phyloP scores from a whole-genome alignment of 2,329 filamentous ascomycete genomes.

The Paecilomyces niveus region DNA sequence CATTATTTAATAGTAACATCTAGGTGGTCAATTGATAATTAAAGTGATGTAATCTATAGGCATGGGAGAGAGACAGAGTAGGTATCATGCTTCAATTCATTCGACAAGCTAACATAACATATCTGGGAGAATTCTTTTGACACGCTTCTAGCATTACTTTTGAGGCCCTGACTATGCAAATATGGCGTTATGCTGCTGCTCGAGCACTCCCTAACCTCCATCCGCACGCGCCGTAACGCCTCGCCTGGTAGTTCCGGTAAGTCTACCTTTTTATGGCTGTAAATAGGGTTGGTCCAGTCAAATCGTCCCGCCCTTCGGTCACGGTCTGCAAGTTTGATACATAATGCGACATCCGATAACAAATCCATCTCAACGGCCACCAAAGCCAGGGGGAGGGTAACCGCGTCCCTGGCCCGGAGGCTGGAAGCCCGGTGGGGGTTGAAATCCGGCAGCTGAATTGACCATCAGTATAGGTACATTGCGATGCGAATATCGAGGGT shows the following conservation, averaged over 20 bases:
- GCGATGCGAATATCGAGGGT: slow-evolving; percentile 10
- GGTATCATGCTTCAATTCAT: background rate
- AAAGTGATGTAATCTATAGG: background rate
- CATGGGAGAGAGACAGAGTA: background rate
- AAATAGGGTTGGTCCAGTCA: slow-evolving; percentile 2
- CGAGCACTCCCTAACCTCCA: slow-evolving; percentile 20
- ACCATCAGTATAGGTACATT: slow-evolving; percentile 7
- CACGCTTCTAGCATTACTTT: slow-evolving; percentile 15
- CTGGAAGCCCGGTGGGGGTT: slow-evolving; percentile 67
- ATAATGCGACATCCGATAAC: slow-evolving; percentile 15
- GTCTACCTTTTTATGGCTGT: slow-evolving; percentile 17
- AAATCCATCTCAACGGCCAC: slow-evolving; percentile 30
- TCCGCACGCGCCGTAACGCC: slow-evolving; percentile 37
- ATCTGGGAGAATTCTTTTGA: background rate
- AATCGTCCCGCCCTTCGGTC: background rate
- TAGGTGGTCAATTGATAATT: background rate
- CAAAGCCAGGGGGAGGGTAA: slow-evolving; percentile 46
- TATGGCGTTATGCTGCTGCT: slow-evolving; percentile 15
- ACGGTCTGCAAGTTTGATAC: slow-evolving; percentile 12
- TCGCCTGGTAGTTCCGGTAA: slow-evolving; percentile 27
- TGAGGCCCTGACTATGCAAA: slow-evolving; percentile 6
- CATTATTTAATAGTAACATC: slow-evolving; percentile 9
- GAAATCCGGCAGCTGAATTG: slow-evolving; percentile 43
- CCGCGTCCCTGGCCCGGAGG: slow-evolving; percentile 52
- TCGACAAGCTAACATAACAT: background rate